These are phyloP conservation scores for Jaminaea rosea DNA, from an alignment of 1,284 basidiomycete genomes.

Conservation along the genomic window DNA sequence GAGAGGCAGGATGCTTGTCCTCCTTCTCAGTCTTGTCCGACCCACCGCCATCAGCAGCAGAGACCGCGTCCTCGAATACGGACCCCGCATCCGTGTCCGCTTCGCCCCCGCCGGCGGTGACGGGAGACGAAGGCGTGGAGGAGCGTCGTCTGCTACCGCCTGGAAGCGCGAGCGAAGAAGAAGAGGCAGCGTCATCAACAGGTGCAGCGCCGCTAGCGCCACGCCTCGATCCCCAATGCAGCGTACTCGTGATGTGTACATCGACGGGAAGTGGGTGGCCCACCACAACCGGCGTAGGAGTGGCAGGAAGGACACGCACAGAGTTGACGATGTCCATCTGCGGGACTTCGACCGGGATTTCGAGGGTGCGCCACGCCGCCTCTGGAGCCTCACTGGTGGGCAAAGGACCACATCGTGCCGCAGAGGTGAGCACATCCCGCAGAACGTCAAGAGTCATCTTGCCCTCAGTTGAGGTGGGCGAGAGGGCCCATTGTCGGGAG, in stretches of 20 bases:
- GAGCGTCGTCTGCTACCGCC: no score
- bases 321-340: slow-evolving; percentile 20
- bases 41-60: neutral
- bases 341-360: slow-evolving; percentile 31
- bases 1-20: no score
- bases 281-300: slow-evolving; percentile 8
- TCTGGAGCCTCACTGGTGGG: neutral
- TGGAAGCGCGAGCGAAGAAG: neutral
- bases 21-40: no score
- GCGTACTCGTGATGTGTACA: slow-evolving; percentile 13
- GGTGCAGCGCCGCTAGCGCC: neutral
- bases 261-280: slow-evolving; percentile 17
- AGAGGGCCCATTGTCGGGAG: no score
- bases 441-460: no score
- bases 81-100: neutral
- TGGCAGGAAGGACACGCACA: slow-evolving; percentile 8
- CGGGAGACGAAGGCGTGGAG: neutral
- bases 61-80: neutral
- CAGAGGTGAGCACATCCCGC: no score
- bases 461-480: no score
- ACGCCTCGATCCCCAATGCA: slow-evolving; percentile 8
- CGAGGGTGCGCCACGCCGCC: slow-evolving; percentile 19
- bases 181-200: neutral
- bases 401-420: neutral
- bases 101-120: neutral